A percentile compares a stretch with the other conserved stretches of the same genome.
These are phyloP conservation scores for Dactylellina cionopaga DNA, from an alignment of 2,329 filamentous ascomycete genomes.

Conservation along the genomic window DNA sequence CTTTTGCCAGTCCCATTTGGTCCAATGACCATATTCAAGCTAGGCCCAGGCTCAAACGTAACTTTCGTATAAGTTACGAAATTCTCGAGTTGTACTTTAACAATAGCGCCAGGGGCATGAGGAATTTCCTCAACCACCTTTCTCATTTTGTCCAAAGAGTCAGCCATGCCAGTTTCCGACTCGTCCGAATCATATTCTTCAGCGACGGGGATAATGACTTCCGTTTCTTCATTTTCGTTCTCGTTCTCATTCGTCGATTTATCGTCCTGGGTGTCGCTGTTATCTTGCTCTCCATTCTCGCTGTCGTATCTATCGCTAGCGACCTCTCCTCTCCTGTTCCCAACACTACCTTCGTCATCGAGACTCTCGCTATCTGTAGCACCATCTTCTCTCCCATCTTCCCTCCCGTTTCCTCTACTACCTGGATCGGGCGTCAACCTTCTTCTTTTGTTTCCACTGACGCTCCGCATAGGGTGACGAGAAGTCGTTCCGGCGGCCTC, in stretches of 20 bases:
- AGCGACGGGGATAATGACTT: constrained; percentile 47
- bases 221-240: neutral
- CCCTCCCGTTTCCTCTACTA: neutral
- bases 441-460: constrained; percentile 27
- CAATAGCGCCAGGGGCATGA: constrained; percentile 78
- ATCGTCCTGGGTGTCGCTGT: constrained; percentile 1
- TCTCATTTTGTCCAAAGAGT: constrained; percentile 53
- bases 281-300: neutral
- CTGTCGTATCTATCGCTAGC: neutral
- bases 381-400: neutral
- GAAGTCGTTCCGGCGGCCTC: neutral
- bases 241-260: neutral
- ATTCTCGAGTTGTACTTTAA: constrained; percentile 83
- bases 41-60: constrained; percentile 89
- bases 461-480: neutral
- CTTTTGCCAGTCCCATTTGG: constrained; percentile 99
- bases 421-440: constrained; percentile 22
- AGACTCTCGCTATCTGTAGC: neutral
- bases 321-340: constrained; percentile 1
- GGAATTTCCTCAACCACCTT: constrained; percentile 39
- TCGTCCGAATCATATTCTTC: constrained; percentile 51
- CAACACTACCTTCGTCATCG: neutral
- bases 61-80: constrained; percentile 96
- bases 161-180: constrained; percentile 35
- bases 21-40: constrained; percentile 97